These are phyloP conservation scores for Craterostigma plantagineum DNA, from an alignment of 257 asterid genomes.

Conservation along the genomic window DNA sequence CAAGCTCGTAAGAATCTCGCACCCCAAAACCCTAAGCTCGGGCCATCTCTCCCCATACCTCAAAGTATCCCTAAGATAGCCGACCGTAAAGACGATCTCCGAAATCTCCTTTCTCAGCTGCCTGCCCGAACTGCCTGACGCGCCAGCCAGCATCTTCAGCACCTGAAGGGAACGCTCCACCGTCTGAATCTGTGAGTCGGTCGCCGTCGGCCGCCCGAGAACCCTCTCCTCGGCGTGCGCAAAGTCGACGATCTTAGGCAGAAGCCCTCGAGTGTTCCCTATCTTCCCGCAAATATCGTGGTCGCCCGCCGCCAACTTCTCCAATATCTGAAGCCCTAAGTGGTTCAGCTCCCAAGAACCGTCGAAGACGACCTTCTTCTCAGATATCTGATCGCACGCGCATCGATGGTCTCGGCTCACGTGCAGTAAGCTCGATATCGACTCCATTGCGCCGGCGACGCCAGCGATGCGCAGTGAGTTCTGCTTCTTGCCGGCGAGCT, in stretches of 20 bases:
- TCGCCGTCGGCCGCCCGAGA: conserved; percentile 28
- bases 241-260: conserved; percentile 69
- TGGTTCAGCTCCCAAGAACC: conserved; percentile 69
- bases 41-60: conserved; percentile 55
- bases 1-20: conserved; percentile 46
- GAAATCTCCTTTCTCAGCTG: conserved; percentile 67
- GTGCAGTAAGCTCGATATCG: conserved; percentile 59
- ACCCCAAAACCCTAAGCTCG: conserved; percentile 45
- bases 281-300: conserved; percentile 69
- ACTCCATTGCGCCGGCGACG: conserved; percentile 70
- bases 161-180: conserved; percentile 68
- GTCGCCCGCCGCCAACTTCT: conserved; percentile 80
- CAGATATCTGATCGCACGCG: conserved; percentile 57
- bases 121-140: conserved; percentile 56
- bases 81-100: conserved; percentile 61
- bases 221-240: conserved; percentile 54
- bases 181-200: conserved; percentile 44
- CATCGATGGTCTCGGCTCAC: conserved; percentile 28
- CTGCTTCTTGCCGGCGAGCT: conserved; percentile 46
- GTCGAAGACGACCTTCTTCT: conserved; percentile 30
- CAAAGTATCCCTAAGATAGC: conserved; percentile 56
- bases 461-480: conserved; percentile 63
- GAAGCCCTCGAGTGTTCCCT: conserved; percentile 65
- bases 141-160: conserved; percentile 57
- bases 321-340: conserved; percentile 68